These are phyloP conservation scores for Puccinia horiana DNA, from an alignment of 1,284 basidiomycete species.

Conservation along the genomic window DNA sequence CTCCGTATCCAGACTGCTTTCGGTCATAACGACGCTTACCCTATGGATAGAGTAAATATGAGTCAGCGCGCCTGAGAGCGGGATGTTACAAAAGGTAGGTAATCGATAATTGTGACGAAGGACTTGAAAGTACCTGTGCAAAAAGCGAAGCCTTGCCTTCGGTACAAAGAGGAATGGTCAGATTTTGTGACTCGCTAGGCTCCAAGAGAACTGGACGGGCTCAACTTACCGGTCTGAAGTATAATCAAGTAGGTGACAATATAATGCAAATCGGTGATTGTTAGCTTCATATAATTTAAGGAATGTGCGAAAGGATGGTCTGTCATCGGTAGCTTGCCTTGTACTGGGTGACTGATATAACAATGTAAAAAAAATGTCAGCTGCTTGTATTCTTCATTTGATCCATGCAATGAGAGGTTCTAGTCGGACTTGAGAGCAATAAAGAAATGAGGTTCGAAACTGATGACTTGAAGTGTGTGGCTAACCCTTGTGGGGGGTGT, in stretches of 20 bases:
- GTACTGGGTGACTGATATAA: constrained; percentile 58
- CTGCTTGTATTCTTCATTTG: too few relatives aligned
- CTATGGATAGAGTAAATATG: constrained; percentile 66
- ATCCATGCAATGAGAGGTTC: too few relatives aligned
- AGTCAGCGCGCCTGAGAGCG: background rate
- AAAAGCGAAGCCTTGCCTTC: constrained; percentile 58
- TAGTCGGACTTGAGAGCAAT: background rate
- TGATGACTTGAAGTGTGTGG: background rate
- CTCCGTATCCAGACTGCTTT: constrained; percentile 99
- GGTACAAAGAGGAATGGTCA: background rate
- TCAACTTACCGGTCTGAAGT: constrained; percentile 26
- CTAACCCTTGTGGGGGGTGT: constrained; percentile 65
- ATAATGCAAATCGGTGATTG: background rate
- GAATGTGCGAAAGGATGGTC: background rate
- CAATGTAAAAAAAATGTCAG: background rate
- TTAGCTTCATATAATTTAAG: background rate
- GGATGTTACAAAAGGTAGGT: background rate
- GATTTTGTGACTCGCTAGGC: background rate
- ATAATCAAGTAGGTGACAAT: background rate
- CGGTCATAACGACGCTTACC: constrained; percentile 99
- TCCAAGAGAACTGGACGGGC: background rate
- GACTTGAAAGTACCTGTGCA: constrained; percentile 31
- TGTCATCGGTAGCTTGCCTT: constrained; percentile 53
- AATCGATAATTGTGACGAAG: background rate
- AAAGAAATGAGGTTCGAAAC: background rate